These are phyloP conservation scores for Didymella arachidicola DNA, from an alignment of 2,329 filamentous ascomycete species.

Conservation along the genomic window DNA sequence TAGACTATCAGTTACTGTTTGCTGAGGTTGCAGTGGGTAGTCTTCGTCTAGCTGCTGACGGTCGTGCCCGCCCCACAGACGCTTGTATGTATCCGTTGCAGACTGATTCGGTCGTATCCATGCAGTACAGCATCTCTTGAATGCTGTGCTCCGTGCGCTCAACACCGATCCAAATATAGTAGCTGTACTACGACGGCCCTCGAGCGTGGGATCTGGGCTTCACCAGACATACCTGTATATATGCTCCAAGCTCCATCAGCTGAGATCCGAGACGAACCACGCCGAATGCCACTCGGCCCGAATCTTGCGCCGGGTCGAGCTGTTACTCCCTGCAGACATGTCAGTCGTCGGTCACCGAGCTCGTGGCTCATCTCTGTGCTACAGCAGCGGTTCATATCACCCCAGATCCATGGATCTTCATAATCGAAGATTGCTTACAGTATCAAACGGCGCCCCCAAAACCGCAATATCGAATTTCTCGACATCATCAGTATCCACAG, in stretches of 20 bases:
- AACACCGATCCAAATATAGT: not conserved
- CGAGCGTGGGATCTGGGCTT: not conserved
- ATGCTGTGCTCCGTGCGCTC: constrained; percentile 4
- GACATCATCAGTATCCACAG: constrained; percentile 44
- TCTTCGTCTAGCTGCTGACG: not conserved
- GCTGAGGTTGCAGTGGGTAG: not conserved
- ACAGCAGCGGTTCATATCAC: not conserved
- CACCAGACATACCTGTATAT: constrained; percentile 55
- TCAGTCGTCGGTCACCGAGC: constrained; percentile 12
- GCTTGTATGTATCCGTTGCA: not conserved
- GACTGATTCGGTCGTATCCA: not conserved
- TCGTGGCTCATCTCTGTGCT: not conserved
- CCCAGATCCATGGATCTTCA: not conserved
- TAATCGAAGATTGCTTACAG: constrained; percentile 42
- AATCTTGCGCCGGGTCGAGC: constrained; percentile 62
- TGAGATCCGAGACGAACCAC: constrained; percentile 59
- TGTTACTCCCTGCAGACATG: constrained; percentile 54
- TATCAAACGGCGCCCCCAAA: constrained; percentile 60
- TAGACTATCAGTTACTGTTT: not conserved
- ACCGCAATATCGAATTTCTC: constrained; percentile 59
- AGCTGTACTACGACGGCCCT: not conserved
- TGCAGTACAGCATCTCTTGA: not conserved
- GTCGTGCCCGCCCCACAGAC: not conserved
- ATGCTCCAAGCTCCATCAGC: constrained; percentile 55
- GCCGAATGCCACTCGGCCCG: constrained; percentile 61